Base-by-base conservation (phyloP, 495 filamentous ascomycete genomes). In the Lophium mytilinum region DNA sequence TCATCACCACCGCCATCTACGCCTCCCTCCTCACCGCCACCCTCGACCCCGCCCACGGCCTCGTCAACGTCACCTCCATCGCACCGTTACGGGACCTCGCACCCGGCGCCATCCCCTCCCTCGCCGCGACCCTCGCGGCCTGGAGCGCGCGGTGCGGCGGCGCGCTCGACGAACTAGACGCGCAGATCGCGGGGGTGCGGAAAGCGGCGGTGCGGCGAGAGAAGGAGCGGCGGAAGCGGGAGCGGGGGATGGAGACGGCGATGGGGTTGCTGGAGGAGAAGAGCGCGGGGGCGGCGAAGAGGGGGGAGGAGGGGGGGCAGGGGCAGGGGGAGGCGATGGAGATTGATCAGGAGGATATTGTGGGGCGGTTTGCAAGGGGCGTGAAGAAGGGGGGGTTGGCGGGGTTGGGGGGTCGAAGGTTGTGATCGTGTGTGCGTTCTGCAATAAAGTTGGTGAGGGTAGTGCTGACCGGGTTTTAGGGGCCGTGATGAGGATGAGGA, bases 1-100 rank as follows among this genome's bases (percentile, higher is more conserved):
- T 97, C 52, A 81, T 97, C 56, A 95, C 93, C 68, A 81, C 82
- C 61, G 82, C 90, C 61, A 87, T 96, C 71, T 97, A 96, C 78
- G 80, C 85, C 37, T 86, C 83, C 17, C 82, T 98, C 0, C 70
- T 98, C 37, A 77, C 78, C 21, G 93, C 82, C 8, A 89, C 89
- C 58, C 86, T 97, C 37, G 88, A 92, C 67, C 88, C 91, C 10
- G 77, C 79, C 45, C 73, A 82, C 56, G 80, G 84, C 17, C 76
- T 77, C 58, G 83, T 96, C 18, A 82, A 81, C 66, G 82, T 96
- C 43, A 85, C 86, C 52, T 81, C 85, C 60, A 83, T 95, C 42
- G 80, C 90, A 0, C 83, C 90, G 1, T 82, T 96, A 1, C 89
- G 93, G 24, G 93, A 98, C 63, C 82, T 94, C 3, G 79, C 79